Evolutionary conservation across 129 eudicot species (phyloP).

Genomic region (Flaveria ramosissima): DNA sequence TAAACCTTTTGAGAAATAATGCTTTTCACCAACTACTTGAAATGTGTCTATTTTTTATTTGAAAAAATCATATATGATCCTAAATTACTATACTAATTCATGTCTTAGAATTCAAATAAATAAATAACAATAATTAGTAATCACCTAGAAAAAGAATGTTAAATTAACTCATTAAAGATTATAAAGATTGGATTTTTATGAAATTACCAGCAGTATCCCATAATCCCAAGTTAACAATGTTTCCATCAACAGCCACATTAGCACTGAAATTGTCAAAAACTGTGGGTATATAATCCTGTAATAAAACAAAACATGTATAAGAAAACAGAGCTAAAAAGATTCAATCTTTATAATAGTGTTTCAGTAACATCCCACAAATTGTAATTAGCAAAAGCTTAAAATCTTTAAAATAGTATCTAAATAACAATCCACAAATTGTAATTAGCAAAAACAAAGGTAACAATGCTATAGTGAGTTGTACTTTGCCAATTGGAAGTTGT

Average conservation of each 20-base stretch:
- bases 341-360: slow-evolving; percentile 9
- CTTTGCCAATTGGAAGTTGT: slow-evolving; percentile 2
- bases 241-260: slow-evolving; percentile 96
- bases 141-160: background rate
- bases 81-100: background rate
- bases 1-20: background rate
- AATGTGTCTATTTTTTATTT: background rate
- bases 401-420: slow-evolving; percentile 3
- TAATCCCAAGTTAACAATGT: slow-evolving; percentile 86
- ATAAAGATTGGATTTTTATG: slow-evolving; percentile 13
- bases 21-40: background rate
- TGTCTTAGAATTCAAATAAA: background rate
- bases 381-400: slow-evolving; percentile 3
- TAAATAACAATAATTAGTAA: too few relatives aligned
- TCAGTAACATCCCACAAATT: background rate
- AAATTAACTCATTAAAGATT: slow-evolving; percentile 6
- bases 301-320: background rate
- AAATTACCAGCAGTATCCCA: slow-evolving; percentile 98
- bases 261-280: slow-evolving; percentile 99
- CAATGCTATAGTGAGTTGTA: background rate
- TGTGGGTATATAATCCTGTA: slow-evolving; percentile 97
- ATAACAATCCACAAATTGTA: background rate
- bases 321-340: background rate
- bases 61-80: background rate
- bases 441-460: slow-evolving; percentile 4